Evolutionary conservation across 2,329 filamentous ascomycete genomes (phyloP), one percentile per base, ranked within the genome.

Genomic region (Calonectria henricotiae): DNA sequence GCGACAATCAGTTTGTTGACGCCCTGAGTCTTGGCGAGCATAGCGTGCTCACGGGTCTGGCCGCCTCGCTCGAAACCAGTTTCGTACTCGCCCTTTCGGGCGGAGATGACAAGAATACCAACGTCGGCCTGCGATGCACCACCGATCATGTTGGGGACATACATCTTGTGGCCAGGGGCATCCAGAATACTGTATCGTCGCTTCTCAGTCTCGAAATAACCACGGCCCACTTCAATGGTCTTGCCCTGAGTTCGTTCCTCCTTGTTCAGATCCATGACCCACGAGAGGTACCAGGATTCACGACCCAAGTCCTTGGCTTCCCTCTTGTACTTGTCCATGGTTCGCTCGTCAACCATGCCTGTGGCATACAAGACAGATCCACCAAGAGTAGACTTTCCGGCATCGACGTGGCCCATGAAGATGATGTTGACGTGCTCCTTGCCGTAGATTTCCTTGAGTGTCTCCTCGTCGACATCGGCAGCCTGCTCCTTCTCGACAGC

Each of bases 321-420:
- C 77, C 90, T 91, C 89, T 96, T 98, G 88, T 98, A 98, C 85
- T 99, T 99, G 65, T 99, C 96, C 88, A 99, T 90, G 41, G 96
- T 99, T 81, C 96, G 91, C 84, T 99, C 95, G 80, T 99, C 97
- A n/a, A 99, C 96, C 96, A 98, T 99, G 71, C 96, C 96, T 5
- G 96, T 98, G 63, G 91, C 91, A 82, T 96, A 98, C 15, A 99
- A 88, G 73, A 99, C 97, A 63, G 94, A 94, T 62, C 96, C 96
- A 80, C 96, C 96, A 6, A 99, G 88, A 3, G 96, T 99, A 44
- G 95, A 98, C 86, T 99, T 99, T 77, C 96, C 96, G 63, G 96
- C 96, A 86, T 99, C 96, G 78, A 99, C 97, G 88, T 99, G 96
- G 62, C 96, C 96, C 80, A 98, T 93, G 85, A 98, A 98, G 75